Base-by-base conservation (phyloP, 441 rosid genomes). In the Kokia cookei region DNA sequence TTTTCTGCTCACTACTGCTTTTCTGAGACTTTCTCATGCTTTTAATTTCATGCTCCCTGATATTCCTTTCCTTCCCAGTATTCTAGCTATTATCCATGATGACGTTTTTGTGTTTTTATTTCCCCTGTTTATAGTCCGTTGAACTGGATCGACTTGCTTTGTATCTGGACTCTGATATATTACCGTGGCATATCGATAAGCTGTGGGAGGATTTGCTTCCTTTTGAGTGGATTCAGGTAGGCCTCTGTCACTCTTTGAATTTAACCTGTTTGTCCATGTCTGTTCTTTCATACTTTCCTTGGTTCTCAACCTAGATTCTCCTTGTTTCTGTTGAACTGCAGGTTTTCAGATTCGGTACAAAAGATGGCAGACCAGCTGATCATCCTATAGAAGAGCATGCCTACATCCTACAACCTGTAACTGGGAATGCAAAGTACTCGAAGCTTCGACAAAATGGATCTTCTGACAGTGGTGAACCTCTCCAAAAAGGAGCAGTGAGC, bases 141-240 rank as follows among this genome's bases (percentile, higher is more conserved):
- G 94, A 91, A 84, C 97, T 97, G 79, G 96, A 90, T 80, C 91
- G 84, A 80, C 97, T 94, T 82, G 99, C 99, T 63, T 60, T 97
- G 69, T 97, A 97, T 85, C 88, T 97, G 78, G 98, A 97, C 85
- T 94, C 98, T 68, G 96, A 94, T 86, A 87, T 93, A 75, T 72
- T 88, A 57, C 93, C 98, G 9, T 97, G 99, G 99, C 83, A 83
- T 80, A 78, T 94, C 72, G 85, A 91, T 81, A 88, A 89, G 82
- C 89, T 86, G 71, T 97, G 99, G 99, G 90, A 86, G 80, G 86
- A 88, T 78, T 90, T 96, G 83, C 89, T 76, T 83, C 99, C 99
- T 82, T 80, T 81, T 29, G 97, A 93, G 85, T 97, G 98, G 99
- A 89, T 85, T 79, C 98, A 94, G 99, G 99, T 94, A 77, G 61